A percentile compares a stretch with the other conserved stretches of the same genome.
Conservation (phyloP, 2,329 filamentous ascomycete species). For the Dothistroma pini region DNA sequence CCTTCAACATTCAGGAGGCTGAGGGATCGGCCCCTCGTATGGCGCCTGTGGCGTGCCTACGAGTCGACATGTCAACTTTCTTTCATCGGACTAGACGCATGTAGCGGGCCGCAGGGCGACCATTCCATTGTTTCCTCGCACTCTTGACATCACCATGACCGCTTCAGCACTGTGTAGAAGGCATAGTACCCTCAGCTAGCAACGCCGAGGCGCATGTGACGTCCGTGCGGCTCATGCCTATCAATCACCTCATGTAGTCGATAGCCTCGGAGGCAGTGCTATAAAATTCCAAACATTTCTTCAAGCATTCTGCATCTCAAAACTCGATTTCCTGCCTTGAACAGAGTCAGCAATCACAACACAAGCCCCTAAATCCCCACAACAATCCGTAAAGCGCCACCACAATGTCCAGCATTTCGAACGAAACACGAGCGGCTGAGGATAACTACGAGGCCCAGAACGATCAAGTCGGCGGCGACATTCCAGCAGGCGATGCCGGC, state of each 20-base stretch:
- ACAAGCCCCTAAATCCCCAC: neutral
- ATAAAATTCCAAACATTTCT: neutral
- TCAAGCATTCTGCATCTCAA: too few species aligned
- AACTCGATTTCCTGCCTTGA: too few species aligned
- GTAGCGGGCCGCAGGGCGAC: neutral
- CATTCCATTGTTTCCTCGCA: neutral
- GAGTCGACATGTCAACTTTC: neutral
- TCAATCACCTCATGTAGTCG: neutral
- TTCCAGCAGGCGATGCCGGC: slow-evolving; percentile 33
- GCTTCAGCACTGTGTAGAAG: neutral
- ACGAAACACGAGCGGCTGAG: slow-evolving; percentile 5
- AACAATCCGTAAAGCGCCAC: neutral
- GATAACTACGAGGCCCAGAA: slow-evolving; percentile 19
- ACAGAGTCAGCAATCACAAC: neutral
- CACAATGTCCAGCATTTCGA: slow-evolving; percentile 16
- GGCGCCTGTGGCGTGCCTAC: neutral
- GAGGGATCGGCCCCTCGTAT: neutral
- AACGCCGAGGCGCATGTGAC: slow-evolving; percentile 2
- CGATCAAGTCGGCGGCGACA: slow-evolving; percentile 22
- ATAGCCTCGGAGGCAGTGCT: neutral
- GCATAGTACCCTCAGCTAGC: neutral
- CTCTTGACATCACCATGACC: slow-evolving; percentile 11
- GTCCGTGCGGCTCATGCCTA: neutral
- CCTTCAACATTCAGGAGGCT: neutral
- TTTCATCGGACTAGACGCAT: neutral